A percentile compares a stretch with the other conserved stretches of the same genome.
Evolutionary conservation across 2,329 filamentous ascomycete genomes (phyloP).

Genomic region (Ascochyta lentis): DNA sequence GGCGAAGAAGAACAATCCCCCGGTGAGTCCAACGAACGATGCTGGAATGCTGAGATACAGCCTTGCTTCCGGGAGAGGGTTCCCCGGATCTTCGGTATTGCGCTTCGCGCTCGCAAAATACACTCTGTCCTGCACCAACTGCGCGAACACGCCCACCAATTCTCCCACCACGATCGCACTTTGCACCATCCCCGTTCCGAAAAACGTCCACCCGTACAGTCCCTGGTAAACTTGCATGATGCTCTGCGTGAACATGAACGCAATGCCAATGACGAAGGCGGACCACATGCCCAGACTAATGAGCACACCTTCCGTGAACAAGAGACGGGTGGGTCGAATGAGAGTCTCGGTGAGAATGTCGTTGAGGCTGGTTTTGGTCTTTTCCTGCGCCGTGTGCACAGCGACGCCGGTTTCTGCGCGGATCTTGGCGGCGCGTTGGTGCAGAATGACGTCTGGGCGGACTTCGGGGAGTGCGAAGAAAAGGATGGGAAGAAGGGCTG

Average conservation of each 20-base stretch:
- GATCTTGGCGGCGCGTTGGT: constrained; percentile 43
- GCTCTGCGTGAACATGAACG: constrained; percentile 60
- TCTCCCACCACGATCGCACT: constrained; percentile 56
- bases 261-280: constrained; percentile 55
- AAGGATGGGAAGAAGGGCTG: constrained; percentile 51
- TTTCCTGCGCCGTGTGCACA: constrained; percentile 46
- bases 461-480: constrained; percentile 55
- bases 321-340: constrained; percentile 48
- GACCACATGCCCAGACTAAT: constrained; percentile 58
- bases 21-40: constrained; percentile 55
- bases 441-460: constrained; percentile 56
- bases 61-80: constrained; percentile 55
- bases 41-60: constrained; percentile 54
- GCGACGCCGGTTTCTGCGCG: constrained; percentile 34
- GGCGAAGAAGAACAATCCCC: constrained; percentile 60
- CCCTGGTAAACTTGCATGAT: constrained; percentile 52
- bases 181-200: constrained; percentile 55
- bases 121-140: constrained; percentile 46
- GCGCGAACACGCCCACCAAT: constrained; percentile 49
- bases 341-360: constrained; percentile 49
- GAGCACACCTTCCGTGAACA: constrained; percentile 59
- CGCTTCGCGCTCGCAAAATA: constrained; percentile 52
- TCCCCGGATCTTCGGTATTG: constrained; percentile 49
- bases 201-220: constrained; percentile 52
- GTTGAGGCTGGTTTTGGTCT: constrained; percentile 37